Evolutionary conservation across 192 early-diverging fungal species (phyloP), one percentile per base, ranked within the genome.

Genomic region (Linnemannia zychae): DNA sequence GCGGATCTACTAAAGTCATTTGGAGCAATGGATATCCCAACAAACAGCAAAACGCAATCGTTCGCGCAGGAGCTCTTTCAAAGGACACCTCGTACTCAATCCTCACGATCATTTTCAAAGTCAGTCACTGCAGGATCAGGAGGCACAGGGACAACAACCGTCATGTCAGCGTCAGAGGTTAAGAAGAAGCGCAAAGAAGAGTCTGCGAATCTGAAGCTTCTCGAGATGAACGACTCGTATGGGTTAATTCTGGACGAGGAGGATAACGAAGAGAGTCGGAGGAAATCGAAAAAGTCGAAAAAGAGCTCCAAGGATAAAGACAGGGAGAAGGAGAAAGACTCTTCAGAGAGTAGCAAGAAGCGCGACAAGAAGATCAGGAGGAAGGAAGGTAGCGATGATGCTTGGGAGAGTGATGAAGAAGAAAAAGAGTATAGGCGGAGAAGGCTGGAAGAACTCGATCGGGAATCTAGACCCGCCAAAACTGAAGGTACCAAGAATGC

Each of bases 21-120:
- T 4, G 81, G 87, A 50, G 90, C 86, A 24, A 91, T 90, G 37
- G 94, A 94, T 22, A 89, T 96, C 9, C 95, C 95, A 3, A 53
- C 78, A n/a, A 87, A 89, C 60, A 82, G 87, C 17, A 87, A 77
- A 7, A 90, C 92, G 4, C 79, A 84, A n/a, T 79, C 72, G 4
- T 96, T 97, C 88, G 95, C 91, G 4, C 68, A 79, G 7, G 93
- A 95, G 6, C 89, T 98, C 18, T 96, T 87, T 74, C 57, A 46
- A 33, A 89, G 93, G 7, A 90, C 92, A 4, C 93, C 81, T 66
- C 37, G 80, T 34, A 50, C 93, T 40, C 91, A 90, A n/a, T 71
- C 76, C 13, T 49, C 72, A 49, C 11, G 68, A 24, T 28, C 50
- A 17, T 52, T 52, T 36, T 28, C 36, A 38, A 72, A 74, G 18